A percentile compares a stretch with the other conserved stretches of the same genome.
These are phyloP conservation scores for Prunus yedoensis DNA, from an alignment of 331 rosid species.

Conservation along the genomic window DNA sequence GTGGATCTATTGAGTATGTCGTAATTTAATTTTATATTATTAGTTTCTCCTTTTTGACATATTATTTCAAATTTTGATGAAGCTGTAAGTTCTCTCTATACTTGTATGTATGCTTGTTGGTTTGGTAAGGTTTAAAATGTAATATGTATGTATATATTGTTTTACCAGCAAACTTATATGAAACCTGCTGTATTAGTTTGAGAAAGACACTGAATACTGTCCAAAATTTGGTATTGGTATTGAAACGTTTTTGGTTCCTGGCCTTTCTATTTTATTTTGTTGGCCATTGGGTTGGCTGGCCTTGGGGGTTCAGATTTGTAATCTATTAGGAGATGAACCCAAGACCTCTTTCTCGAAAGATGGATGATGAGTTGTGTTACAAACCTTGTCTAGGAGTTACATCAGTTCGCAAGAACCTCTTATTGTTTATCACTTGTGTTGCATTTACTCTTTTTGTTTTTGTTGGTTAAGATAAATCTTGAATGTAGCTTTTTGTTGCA, in stretches of 20 bases:
- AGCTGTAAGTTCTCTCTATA: background rate
- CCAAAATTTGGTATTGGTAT: background rate
- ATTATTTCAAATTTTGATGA: background rate
- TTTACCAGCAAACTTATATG: background rate
- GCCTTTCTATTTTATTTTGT: background rate
- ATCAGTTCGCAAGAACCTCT: background rate
- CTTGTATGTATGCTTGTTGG: background rate
- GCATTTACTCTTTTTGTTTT: background rate
- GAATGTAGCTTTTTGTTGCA: background rate
- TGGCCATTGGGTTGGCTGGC: background rate
- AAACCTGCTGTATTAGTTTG: background rate
- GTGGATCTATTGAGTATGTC: slow-evolving; percentile 91
- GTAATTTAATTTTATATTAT: slow-evolving; percentile 15
- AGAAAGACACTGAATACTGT: background rate
- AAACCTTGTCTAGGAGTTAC: background rate
- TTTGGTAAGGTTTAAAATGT: too few relatives aligned
- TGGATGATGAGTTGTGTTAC: background rate
- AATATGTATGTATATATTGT: background rate
- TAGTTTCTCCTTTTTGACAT: background rate
- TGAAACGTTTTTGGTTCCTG: background rate
- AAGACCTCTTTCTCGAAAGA: background rate
- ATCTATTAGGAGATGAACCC: background rate
- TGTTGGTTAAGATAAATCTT: background rate
- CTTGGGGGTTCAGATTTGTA: background rate
- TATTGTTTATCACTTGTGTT: background rate